Conservation (phyloP, 1,139 yeast species). For the Hansenula sp. region DNA sequence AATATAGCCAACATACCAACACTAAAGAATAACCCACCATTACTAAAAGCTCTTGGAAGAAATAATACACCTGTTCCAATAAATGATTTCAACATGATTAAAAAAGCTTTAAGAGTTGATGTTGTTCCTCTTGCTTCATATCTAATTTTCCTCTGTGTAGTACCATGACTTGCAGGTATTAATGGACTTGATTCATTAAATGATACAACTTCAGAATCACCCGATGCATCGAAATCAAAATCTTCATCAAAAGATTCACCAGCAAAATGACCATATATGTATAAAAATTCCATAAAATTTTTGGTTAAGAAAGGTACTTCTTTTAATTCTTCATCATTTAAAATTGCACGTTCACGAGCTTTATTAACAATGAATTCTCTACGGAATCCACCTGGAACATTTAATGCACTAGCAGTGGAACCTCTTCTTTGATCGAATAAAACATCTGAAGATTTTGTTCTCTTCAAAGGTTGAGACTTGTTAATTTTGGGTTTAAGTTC, state of each 20-base stretch:
- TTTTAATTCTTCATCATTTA: conserved; percentile 26
- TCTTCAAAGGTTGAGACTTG: conserved; percentile 23
- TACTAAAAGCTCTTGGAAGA: conserved; percentile 66
- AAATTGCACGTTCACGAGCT: conserved; percentile 25
- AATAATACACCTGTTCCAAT: conserved; percentile 80
- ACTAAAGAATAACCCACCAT: conserved; percentile 68
- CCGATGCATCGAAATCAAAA: conserved; percentile 39
- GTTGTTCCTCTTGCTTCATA: conserved; percentile 48
- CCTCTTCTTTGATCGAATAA: conserved; percentile 38
- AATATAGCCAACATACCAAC: conserved; percentile 47
- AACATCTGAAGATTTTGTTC: conserved; percentile 25
- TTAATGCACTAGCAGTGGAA: conserved; percentile 61
- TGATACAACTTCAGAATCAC: conserved; percentile 18
- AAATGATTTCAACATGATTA: conserved; percentile 63
- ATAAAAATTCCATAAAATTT: conserved; percentile 69
- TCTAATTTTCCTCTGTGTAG: conserved; percentile 2
- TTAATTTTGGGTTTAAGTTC: conserved; percentile 37
- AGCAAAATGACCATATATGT: conserved; percentile 78
- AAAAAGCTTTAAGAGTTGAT: conserved; percentile 61
- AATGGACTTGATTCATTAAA: conserved; percentile 48
- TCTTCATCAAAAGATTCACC: conserved; percentile 79
- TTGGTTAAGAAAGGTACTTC: conserved; percentile 49
- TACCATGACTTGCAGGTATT: conserved; percentile 21
- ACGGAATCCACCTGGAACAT: conserved; percentile 80
- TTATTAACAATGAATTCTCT: conserved; percentile 53